phyloP scores from a whole-genome alignment of 208 protist genomes.

The Jaenimonas drosophilae region DNA sequence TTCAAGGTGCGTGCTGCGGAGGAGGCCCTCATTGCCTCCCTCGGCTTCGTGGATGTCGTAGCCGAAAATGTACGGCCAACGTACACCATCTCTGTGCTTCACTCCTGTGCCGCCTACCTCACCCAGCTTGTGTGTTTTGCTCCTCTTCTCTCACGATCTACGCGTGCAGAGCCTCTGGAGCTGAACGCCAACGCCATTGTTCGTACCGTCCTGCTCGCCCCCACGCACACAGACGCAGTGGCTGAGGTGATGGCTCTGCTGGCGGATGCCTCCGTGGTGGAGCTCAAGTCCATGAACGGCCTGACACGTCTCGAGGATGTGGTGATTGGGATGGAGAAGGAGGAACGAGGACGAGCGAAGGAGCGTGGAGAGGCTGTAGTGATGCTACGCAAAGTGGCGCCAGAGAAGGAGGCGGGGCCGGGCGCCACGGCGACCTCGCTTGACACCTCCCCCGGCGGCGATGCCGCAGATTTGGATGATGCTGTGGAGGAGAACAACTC shows the following conservation, averaged over 20 bases:
- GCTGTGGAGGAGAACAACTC: background rate
- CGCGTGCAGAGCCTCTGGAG: conserved; percentile 16
- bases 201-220: conserved; percentile 32
- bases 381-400: conserved; percentile 36
- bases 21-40: conserved; percentile 41
- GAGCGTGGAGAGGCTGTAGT: conserved; percentile 39
- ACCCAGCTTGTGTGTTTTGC: conserved; percentile 43
- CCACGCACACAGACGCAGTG: conserved; percentile 7
- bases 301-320: conserved; percentile 30
- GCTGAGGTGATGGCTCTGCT: conserved; percentile 27
- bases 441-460: background rate
- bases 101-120: conserved; percentile 39
- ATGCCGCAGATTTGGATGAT: background rate
- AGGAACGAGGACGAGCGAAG: conserved; percentile 27
- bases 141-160: conserved; percentile 34
- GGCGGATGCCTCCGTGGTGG: conserved; percentile 3
- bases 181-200: conserved; percentile 42
- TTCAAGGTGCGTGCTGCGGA: conserved; percentile 65
- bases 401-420: conserved; percentile 2
- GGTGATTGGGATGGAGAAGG: conserved; percentile 29
- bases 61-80: conserved; percentile 8
- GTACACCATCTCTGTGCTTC: conserved; percentile 49
- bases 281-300: conserved; percentile 20
- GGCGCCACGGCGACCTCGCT: background rate
- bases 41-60: conserved; percentile 32